Percentiles rank a stretch among this genome's conserved stretches.
phyloP scores from a whole-genome alignment of 352 stramenopile genomes.

The Globisporangium spinosum region DNA sequence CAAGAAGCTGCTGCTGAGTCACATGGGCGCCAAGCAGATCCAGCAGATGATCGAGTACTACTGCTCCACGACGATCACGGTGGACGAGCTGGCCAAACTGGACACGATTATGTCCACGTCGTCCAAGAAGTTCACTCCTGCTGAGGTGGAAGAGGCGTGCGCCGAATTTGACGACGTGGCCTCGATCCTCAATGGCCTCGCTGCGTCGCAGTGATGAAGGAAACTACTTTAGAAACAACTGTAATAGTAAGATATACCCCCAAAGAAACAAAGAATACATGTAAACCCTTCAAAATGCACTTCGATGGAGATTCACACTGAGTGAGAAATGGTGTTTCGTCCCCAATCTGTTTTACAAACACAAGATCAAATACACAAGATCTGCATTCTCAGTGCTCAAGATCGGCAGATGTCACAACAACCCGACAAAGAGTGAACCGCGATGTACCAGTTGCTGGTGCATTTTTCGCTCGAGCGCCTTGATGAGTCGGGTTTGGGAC shows the following conservation, averaged over 20 bases:
- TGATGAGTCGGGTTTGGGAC: conserved; percentile 35
- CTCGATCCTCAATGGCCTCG: background rate
- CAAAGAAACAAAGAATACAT: background rate
- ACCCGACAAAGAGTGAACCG: background rate
- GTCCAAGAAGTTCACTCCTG: conserved; percentile 17
- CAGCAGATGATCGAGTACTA: conserved; percentile 31
- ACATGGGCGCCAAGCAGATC: conserved; percentile 6
- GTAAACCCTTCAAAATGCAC: background rate
- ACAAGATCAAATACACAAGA: no score
- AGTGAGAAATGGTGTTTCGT: no score
- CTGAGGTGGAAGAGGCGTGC: conserved; percentile 21
- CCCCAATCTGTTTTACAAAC: no score
- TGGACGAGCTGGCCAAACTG: background rate
- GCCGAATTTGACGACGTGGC: conserved; percentile 18
- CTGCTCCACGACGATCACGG: conserved; percentile 20
- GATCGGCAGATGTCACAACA: no score
- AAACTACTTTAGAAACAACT: background rate
- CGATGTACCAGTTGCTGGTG: conserved; percentile 24
- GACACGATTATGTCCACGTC: conserved; percentile 10
- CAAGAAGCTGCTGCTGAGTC: conserved; percentile 50
- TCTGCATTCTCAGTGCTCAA: no score
- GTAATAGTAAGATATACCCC: background rate
- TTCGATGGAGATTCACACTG: no score
- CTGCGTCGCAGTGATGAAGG: background rate
- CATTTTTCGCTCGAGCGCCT: conserved; percentile 38